Evolutionary conservation across 768 basidiomycete genomes (phyloP).

Genomic region (Suillus subalutaceus): DNA sequence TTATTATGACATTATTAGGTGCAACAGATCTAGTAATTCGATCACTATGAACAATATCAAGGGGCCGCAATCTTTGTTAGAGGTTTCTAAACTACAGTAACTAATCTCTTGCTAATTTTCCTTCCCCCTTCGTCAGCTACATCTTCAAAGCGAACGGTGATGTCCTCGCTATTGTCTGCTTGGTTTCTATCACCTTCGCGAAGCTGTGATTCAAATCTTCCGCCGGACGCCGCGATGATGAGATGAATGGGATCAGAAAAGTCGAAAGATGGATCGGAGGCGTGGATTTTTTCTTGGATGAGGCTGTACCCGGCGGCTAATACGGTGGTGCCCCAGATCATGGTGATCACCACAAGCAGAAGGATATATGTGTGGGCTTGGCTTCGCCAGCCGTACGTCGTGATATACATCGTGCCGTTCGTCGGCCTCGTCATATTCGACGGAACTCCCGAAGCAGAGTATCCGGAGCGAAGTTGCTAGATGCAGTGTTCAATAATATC

Average conservation of each 20-base stretch:
- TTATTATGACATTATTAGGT: too few relatives aligned
- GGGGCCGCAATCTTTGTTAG: neutral
- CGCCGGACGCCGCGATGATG: conserved; percentile 2
- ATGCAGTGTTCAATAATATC: neutral
- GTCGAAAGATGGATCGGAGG: conserved; percentile 8
- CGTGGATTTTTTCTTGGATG: neutral
- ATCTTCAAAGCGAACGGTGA: neutral
- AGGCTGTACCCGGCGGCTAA: conserved; percentile 7
- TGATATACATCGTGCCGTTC: conserved; percentile 9
- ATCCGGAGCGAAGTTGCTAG: conserved; percentile 14
- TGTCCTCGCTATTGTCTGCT: neutral
- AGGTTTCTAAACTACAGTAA: neutral
- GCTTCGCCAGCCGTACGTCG: conserved; percentile 11
- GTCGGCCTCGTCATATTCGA: conserved; percentile 6
- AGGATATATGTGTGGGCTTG: conserved; percentile 4
- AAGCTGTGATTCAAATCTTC: neutral
- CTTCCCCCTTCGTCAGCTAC: neutral
- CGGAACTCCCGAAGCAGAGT: conserved; percentile 5
- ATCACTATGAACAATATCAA: neutral
- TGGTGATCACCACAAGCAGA: conserved; percentile 5
- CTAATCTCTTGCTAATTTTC: neutral
- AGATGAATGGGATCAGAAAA: conserved; percentile 9
- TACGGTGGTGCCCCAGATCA: conserved; percentile 1
- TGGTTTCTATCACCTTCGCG: neutral
- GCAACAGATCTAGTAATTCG: too few relatives aligned